phyloP scores from a whole-genome alignment of 192 early-diverging fungal genomes.

The Backusella psychrophila region DNA sequence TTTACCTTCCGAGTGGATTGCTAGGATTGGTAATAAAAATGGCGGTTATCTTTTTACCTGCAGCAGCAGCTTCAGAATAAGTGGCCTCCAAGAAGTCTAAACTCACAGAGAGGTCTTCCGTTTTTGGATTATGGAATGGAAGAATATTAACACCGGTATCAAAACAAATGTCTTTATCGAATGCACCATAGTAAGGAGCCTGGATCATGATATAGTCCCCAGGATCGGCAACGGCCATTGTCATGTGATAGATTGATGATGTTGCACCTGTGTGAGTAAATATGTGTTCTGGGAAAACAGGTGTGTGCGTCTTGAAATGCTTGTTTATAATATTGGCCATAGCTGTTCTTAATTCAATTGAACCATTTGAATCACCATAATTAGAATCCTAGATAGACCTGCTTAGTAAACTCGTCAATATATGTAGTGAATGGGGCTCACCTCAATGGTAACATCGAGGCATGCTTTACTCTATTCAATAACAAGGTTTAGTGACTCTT shows the following conservation, averaged over 20 bases:
- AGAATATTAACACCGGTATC: slow-evolving; percentile 53
- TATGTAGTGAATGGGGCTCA: not conserved
- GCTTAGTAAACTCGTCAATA: too few species aligned
- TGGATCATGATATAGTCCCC: slow-evolving; percentile 76
- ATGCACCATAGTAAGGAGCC: slow-evolving; percentile 75
- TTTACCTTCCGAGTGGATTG: slow-evolving; percentile 65
- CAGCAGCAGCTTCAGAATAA: slow-evolving; percentile 40
- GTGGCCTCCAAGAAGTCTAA: slow-evolving; percentile 47
- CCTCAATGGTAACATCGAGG: not conserved
- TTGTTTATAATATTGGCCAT: slow-evolving; percentile 67
- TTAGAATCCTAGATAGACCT: slow-evolving; percentile 33
- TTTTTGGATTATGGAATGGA: slow-evolving; percentile 44
- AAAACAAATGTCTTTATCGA: slow-evolving; percentile 57
- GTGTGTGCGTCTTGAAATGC: slow-evolving; percentile 50
- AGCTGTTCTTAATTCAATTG: slow-evolving; percentile 46
- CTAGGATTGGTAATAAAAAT: slow-evolving; percentile 74
- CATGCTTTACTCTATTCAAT: not conserved
- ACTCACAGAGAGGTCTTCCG: slow-evolving; percentile 33
- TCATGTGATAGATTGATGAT: slow-evolving; percentile 61
- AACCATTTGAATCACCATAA: slow-evolving; percentile 54
- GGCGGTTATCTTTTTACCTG: slow-evolving; percentile 49
- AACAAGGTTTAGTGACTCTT: not conserved
- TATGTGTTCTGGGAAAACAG: slow-evolving; percentile 53
- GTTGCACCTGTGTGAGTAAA: slow-evolving; percentile 66
- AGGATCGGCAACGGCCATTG: slow-evolving; percentile 59